phyloP scores from a whole-genome alignment of 352 stramenopile species.

The Globisporangium recalcitrans region DNA sequence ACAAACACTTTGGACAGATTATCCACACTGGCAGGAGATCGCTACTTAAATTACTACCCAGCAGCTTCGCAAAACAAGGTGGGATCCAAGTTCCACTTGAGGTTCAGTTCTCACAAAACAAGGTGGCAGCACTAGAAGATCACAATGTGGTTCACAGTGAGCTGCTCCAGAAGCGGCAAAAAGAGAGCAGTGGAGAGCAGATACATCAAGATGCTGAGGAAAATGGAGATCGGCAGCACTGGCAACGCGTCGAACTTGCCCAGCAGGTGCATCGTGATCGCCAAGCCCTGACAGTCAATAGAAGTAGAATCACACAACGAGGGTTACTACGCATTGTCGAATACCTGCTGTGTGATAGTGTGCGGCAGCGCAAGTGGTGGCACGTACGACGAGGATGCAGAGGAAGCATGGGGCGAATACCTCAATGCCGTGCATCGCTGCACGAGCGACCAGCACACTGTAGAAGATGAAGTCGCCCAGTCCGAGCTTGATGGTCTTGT shows the following conservation, averaged over 20 bases:
- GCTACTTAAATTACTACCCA: background rate
- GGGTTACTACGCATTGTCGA: background rate
- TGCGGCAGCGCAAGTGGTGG: background rate
- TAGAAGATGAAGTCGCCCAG: conserved; percentile 99
- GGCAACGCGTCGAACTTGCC: conserved; percentile 90
- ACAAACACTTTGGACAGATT: background rate
- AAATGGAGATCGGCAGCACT: conserved; percentile 95
- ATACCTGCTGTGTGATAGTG: background rate
- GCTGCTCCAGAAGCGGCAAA: conserved; percentile 30
- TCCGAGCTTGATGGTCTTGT: conserved; percentile 86
- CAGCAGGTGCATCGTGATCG: conserved; percentile 91
- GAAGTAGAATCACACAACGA: background rate
- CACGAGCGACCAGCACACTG: conserved; percentile 93
- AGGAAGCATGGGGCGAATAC: conserved; percentile 91
- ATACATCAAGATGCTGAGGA: conserved; percentile 62
- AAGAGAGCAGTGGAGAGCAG: conserved; percentile 32
- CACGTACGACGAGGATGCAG: conserved; percentile 83
- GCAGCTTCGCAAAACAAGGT: conserved; percentile 12
- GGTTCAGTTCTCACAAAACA: background rate
- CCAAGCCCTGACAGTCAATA: conserved; percentile 53
- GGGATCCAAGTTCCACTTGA: background rate
- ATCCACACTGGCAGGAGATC: too few relatives aligned
- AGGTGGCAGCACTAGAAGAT: background rate
- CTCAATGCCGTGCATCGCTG: conserved; percentile 89
- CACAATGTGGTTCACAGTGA: conserved; percentile 15